Evolutionary conservation across 345 rosid genomes (phyloP), one percentile per base, ranked within the genome.

Genomic region (Arabidopsis suecica): DNA sequence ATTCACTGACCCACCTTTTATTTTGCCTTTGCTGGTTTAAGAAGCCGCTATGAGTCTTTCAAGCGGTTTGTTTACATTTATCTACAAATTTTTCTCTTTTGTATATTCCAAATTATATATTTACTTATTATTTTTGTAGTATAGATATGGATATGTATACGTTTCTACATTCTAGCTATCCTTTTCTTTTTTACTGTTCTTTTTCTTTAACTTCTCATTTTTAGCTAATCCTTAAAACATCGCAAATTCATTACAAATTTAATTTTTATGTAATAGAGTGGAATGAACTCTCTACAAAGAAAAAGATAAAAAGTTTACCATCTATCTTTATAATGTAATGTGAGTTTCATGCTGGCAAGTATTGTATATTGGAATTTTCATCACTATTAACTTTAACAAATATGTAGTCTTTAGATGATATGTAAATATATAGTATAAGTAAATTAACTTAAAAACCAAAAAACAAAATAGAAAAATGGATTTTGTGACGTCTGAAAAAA

Each of bases 21-120:
- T 60, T 78, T 72, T 67, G 65, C 81, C 81, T 78, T 78, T 72
- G 70, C 81, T 61, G 74, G 53, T 78, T 78, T 67, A 72, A 33
- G 69, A 72, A 72, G 73, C 78, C 60, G 73, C 49, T 78, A 59
- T 65, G 65, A 60, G 58, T 67, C 65, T 66, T 30, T 72, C 42
- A 60, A 65, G 81, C 60, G 74, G 74, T 61, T 78, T 59, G 63
- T 72, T 59, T 32, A 37, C 53, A 56, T 77, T 14, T 65, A 48
- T 77, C 57, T 63, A 55, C 41, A 57, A 47, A 49, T 66, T 50
- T 36, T 48, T 20, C 16, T 32, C 65, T 25, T 75, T 50, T 53
- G 0, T 62, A 36, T 62, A 20, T 54, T 18, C 3, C 32, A 3
- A 2, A 9, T 23, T 3, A 6, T 25, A 13, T 6, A 28, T 30